phyloP scores from a whole-genome alignment of 148 eudicot species.

The Rheum nobile region DNA sequence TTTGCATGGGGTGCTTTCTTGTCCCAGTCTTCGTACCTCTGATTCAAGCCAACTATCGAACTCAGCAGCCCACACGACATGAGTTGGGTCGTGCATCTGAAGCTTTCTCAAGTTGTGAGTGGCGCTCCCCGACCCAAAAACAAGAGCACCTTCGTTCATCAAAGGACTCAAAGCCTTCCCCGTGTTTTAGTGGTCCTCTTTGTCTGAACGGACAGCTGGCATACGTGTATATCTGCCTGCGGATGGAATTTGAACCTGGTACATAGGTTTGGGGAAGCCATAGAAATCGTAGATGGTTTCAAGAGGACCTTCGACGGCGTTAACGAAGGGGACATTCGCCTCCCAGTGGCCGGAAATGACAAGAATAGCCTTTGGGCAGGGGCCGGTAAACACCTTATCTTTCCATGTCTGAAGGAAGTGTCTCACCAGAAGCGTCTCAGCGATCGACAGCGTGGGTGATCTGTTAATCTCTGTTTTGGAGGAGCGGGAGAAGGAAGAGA shows the following conservation, averaged over 20 bases:
- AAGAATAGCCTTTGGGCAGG: slow-evolving; percentile 41
- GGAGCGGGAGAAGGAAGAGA: not conserved
- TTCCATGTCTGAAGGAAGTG: slow-evolving; percentile 40
- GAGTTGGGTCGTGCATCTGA: slow-evolving; percentile 13
- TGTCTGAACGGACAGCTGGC: slow-evolving; percentile 70
- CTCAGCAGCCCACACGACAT: slow-evolving; percentile 53
- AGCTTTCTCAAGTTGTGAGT: slow-evolving; percentile 55
- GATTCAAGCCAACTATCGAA: slow-evolving; percentile 72
- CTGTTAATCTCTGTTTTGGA: too few species aligned
- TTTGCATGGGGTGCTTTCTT: slow-evolving; percentile 69
- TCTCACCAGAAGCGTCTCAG: slow-evolving; percentile 56
- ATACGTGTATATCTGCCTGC: slow-evolving; percentile 75
- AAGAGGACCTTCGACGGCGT: slow-evolving; percentile 22
- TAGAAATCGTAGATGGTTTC: slow-evolving; percentile 71
- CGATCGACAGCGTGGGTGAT: slow-evolving; percentile 50
- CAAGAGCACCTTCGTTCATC: slow-evolving; percentile 69
- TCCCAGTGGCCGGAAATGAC: slow-evolving; percentile 76
- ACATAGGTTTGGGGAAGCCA: slow-evolving; percentile 56
- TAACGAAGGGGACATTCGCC: slow-evolving; percentile 47
- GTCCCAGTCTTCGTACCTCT: slow-evolving; percentile 56
- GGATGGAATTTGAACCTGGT: slow-evolving; percentile 49
- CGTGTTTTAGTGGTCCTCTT: slow-evolving; percentile 45
- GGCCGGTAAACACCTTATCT: slow-evolving; percentile 14
- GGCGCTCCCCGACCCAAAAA: slow-evolving; percentile 76
- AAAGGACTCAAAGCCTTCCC: slow-evolving; percentile 70